A percentile compares a stretch with the other conserved stretches of the same genome.
These are phyloP conservation scores for Yamagishiella unicocca DNA, from an alignment of 139 green algal species.

Conservation along the genomic window DNA sequence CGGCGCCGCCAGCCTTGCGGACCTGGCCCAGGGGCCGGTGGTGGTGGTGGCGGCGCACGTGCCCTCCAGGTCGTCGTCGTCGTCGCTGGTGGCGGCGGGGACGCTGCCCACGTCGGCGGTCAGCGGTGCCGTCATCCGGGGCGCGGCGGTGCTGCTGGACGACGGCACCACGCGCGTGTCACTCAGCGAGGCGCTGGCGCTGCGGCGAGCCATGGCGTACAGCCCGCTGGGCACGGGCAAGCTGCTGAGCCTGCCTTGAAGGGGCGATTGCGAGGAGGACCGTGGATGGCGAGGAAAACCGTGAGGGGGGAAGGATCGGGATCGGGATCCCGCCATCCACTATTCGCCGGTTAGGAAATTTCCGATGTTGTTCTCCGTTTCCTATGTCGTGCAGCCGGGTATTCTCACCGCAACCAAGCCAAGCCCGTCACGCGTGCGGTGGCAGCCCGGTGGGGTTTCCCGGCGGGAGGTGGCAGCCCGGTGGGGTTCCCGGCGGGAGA, in stretches of 20 bases:
- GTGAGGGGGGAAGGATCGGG: too few species aligned
- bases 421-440: too few species aligned
- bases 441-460: too few species aligned
- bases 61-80: background rate
- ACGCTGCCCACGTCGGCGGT: conserved; percentile 14
- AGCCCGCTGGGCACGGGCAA: conserved; percentile 12
- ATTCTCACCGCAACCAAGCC: too few species aligned
- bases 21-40: conserved; percentile 13
- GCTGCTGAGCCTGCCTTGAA: conserved; percentile 29
- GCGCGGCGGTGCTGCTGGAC: conserved; percentile 12
- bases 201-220: conserved; percentile 30
- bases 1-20: background rate
- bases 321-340: too few species aligned
- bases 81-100: background rate
- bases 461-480: too few species aligned
- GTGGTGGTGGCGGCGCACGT: conserved; percentile 43
- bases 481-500: too few species aligned
- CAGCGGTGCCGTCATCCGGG: background rate
- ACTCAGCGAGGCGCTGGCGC: conserved; percentile 34
- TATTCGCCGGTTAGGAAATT: too few species aligned
- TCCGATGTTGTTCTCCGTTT: too few species aligned
- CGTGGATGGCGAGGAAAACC: too few species aligned
- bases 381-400: too few species aligned
- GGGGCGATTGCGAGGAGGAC: too few species aligned
- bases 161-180: background rate